These are phyloP conservation scores for Echria macrotheca DNA, from an alignment of 495 filamentous ascomycete species.

Conservation along the genomic window DNA sequence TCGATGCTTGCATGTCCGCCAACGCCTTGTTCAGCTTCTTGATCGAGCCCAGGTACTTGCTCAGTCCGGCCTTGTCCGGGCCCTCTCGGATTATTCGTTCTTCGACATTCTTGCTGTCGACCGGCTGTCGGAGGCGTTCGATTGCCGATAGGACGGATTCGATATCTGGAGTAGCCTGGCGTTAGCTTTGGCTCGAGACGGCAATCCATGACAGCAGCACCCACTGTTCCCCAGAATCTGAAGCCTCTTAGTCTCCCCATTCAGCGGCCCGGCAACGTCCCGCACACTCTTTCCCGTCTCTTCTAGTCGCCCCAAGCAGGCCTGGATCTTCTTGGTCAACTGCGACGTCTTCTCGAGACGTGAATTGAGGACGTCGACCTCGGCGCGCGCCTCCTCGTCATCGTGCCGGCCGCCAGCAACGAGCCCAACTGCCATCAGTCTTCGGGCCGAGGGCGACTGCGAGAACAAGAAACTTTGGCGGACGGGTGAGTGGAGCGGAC, in stretches of 20 bases:
- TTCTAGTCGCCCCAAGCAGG: conserved; percentile 77
- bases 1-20: conserved; percentile 72
- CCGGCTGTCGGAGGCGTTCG: conserved; percentile 78
- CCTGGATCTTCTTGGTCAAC: conserved; percentile 90
- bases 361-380: conserved; percentile 62
- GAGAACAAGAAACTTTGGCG: conserved; percentile 8
- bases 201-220: conserved; percentile 19
- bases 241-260: conserved; percentile 83
- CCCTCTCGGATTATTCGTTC: conserved; percentile 85
- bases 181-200: too few relatives aligned
- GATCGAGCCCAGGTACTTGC: conserved; percentile 82
- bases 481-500: conserved; percentile 1
- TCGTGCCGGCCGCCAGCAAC: conserved; percentile 43
- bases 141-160: conserved; percentile 81
- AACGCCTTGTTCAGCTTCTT: conserved; percentile 82
- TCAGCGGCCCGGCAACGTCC: conserved; percentile 86
- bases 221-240: conserved; percentile 75
- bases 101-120: conserved; percentile 81
- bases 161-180: conserved; percentile 68
- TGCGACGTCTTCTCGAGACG: conserved; percentile 58
- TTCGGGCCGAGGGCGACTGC: conserved; percentile 3
- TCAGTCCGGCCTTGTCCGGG: conserved; percentile 71
- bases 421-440: conserved; percentile 43
- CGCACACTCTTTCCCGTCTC: conserved; percentile 82
- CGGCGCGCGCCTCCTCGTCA: conserved; percentile 59